Conservation (phyloP, 2,329 filamentous ascomycete genomes). For the Aspergillus ibericus region DNA sequence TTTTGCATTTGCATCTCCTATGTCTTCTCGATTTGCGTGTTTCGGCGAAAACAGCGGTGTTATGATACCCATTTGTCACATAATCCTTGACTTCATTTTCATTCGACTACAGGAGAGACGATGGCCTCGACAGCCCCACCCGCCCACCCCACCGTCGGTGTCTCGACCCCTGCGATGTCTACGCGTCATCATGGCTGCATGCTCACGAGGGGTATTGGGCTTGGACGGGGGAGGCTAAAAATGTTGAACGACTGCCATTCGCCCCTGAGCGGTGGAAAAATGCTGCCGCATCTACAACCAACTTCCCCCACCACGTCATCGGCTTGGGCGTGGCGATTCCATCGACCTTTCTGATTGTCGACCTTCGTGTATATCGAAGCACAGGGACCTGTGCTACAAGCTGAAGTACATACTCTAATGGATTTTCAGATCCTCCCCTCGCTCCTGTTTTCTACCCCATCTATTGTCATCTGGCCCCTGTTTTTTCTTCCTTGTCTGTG, state of each 20-base stretch:
- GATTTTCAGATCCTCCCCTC: constrained; percentile 6
- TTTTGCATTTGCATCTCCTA: constrained; percentile 19
- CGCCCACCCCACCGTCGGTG: neutral
- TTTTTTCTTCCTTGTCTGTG: constrained; percentile 1
- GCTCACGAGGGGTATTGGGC: neutral
- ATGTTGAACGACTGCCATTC: neutral
- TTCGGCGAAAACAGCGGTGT: constrained; percentile 34
- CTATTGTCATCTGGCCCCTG: neutral
- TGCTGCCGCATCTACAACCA: neutral
- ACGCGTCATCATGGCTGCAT: neutral
- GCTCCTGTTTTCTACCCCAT: constrained; percentile 5
- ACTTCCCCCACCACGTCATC: neutral
- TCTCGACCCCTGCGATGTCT: neutral
- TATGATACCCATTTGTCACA: constrained; percentile 43
- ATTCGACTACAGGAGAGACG: constrained; percentile 11
- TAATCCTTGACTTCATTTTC: constrained; percentile 27
- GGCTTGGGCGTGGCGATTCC: neutral
- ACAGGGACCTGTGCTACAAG: constrained; percentile 10
- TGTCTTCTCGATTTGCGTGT: constrained; percentile 30
- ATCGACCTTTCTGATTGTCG: neutral
- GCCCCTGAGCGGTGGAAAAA: neutral
- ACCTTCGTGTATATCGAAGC: constrained; percentile 12
- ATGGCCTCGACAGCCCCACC: constrained; percentile 10
- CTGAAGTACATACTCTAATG: constrained; percentile 18
- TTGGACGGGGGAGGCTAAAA: neutral